These are phyloP conservation scores for Entomortierella lignicola DNA, from an alignment of 192 early-diverging fungal species.

Conservation along the genomic window DNA sequence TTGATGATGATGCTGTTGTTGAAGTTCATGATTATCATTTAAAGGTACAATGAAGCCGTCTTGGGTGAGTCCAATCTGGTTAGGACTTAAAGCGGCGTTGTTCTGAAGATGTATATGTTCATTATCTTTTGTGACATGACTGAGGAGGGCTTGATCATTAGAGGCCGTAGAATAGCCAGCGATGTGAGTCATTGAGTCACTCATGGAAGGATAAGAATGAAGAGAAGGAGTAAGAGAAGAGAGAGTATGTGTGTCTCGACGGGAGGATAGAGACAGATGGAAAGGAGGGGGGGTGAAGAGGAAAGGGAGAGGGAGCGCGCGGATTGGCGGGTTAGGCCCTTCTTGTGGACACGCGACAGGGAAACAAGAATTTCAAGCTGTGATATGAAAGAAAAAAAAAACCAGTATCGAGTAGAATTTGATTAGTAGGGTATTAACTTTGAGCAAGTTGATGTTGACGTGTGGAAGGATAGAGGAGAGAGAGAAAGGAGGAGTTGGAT, in stretches of 20 bases:
- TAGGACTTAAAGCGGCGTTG: neutral
- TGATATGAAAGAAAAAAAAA: too few relatives aligned
- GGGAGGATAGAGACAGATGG: too few relatives aligned
- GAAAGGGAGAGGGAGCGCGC: too few relatives aligned
- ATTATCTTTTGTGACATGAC: slow-evolving; percentile 8
- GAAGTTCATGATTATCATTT: slow-evolving; percentile 38
- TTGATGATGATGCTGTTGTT: slow-evolving; percentile 23
- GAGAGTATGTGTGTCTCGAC: too few relatives aligned
- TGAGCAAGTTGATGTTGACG: too few relatives aligned
- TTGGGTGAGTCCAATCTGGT: slow-evolving; percentile 14
- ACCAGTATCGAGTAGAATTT: too few relatives aligned
- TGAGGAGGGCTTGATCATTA: slow-evolving; percentile 38
- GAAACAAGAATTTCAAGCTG: too few relatives aligned
- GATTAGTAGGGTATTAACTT: too few relatives aligned
- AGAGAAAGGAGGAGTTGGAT: too few relatives aligned
- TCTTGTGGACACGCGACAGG: too few relatives aligned
- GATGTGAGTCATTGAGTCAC: slow-evolving; percentile 27
- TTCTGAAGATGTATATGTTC: slow-evolving; percentile 7
- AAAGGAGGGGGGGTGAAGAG: neutral
- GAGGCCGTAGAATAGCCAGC: slow-evolving; percentile 40
- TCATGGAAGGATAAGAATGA: slow-evolving; percentile 14
- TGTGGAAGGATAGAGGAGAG: too few relatives aligned
- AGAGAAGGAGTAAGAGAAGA: neutral
- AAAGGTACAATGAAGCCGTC: slow-evolving; percentile 24
- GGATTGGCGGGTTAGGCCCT: too few relatives aligned